A percentile compares a stretch with the other conserved stretches of the same genome.
These are phyloP conservation scores for Neophaeococcomyces aloes DNA, from an alignment of 2,329 filamentous ascomycete genomes.

Conservation along the genomic window DNA sequence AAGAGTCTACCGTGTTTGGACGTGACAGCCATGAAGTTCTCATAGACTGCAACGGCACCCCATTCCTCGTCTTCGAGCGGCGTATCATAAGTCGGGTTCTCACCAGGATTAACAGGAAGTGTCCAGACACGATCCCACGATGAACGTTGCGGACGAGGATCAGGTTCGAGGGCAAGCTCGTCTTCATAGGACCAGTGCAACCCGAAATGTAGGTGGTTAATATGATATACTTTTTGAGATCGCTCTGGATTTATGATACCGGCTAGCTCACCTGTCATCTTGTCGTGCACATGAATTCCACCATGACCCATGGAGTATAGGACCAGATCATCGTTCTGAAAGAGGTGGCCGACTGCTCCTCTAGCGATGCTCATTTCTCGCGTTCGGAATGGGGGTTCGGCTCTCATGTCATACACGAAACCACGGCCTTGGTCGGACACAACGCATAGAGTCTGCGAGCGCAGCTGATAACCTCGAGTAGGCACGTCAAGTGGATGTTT, in stretches of 20 bases:
- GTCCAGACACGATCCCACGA: slow-evolving; percentile 23
- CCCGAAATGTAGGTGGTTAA: slow-evolving; percentile 16
- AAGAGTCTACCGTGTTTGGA: slow-evolving; percentile 35
- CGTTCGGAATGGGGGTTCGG: slow-evolving; percentile 23
- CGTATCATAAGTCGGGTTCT: slow-evolving; percentile 22
- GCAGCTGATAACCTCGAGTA: slow-evolving; percentile 38
- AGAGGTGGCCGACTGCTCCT: slow-evolving; percentile 36
- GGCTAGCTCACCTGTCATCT: slow-evolving; percentile 29
- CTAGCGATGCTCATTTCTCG: slow-evolving; percentile 31
- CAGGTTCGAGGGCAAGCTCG: slow-evolving; percentile 15
- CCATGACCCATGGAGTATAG: slow-evolving; percentile 35
- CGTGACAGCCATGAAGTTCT: slow-evolving; percentile 34
- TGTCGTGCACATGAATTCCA: slow-evolving; percentile 36
- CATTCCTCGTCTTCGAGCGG: slow-evolving; percentile 35
- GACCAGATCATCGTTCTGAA: slow-evolving; percentile 33
- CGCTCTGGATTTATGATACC: slow-evolving; percentile 30
- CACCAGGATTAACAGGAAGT: slow-evolving; percentile 23
- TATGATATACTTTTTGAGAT: slow-evolving; percentile 28
- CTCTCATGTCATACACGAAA: slow-evolving; percentile 36
- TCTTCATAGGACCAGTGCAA: slow-evolving; percentile 11
- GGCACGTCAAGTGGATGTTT: slow-evolving; percentile 30
- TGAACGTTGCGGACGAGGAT: slow-evolving; percentile 11
- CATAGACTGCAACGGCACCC: slow-evolving; percentile 37
- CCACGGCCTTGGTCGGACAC: slow-evolving; percentile 36
- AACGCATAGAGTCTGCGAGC: slow-evolving; percentile 35